Percentiles rank a stretch among this genome's conserved stretches.
Evolutionary conservation across 805 yeast species (phyloP).

Genomic region (Saturnispora gosingensis): DNA sequence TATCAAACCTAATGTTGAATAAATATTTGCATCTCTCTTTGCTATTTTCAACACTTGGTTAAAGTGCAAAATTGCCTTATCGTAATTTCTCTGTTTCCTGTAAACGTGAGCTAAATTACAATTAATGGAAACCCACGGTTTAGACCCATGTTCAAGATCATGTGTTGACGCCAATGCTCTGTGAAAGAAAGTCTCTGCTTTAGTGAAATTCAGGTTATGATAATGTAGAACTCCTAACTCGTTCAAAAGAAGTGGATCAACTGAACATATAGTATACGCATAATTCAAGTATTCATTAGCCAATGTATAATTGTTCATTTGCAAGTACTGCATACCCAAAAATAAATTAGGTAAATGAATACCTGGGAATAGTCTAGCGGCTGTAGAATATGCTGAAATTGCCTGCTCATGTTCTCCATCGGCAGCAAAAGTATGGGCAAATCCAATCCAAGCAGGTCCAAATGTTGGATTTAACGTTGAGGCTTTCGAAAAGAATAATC

Average conservation of each 20-base stretch:
- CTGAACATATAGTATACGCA: slow-evolving; percentile 67
- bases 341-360: slow-evolving; percentile 84
- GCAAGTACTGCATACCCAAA: slow-evolving; percentile 92
- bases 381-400: slow-evolving; percentile 92
- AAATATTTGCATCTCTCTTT: slow-evolving; percentile 58
- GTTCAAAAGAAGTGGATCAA: slow-evolving; percentile 81
- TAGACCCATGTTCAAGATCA: slow-evolving; percentile 64
- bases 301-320: slow-evolving; percentile 70
- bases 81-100: slow-evolving; percentile 50
- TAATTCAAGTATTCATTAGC: slow-evolving; percentile 80
- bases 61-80: slow-evolving; percentile 66
- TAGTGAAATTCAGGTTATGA: slow-evolving; percentile 55
- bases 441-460: slow-evolving; percentile 96
- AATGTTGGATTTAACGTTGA: slow-evolving; percentile 81
- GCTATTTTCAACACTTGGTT: slow-evolving; percentile 63
- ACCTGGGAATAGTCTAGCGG: slow-evolving; percentile 84
- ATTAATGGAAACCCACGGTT: slow-evolving; percentile 78
- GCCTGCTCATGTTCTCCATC: slow-evolving; percentile 99
- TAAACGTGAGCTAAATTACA: slow-evolving; percentile 85
- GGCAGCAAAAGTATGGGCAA: slow-evolving; percentile 94
- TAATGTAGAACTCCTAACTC: slow-evolving; percentile 91
- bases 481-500: slow-evolving; percentile 82
- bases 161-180: slow-evolving; percentile 66
- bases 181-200: slow-evolving; percentile 61
- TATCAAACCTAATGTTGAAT: slow-evolving; percentile 79